Evolutionary conservation across 2,329 filamentous ascomycete species (phyloP).

Genomic region (Helicocarpus griseus): DNA sequence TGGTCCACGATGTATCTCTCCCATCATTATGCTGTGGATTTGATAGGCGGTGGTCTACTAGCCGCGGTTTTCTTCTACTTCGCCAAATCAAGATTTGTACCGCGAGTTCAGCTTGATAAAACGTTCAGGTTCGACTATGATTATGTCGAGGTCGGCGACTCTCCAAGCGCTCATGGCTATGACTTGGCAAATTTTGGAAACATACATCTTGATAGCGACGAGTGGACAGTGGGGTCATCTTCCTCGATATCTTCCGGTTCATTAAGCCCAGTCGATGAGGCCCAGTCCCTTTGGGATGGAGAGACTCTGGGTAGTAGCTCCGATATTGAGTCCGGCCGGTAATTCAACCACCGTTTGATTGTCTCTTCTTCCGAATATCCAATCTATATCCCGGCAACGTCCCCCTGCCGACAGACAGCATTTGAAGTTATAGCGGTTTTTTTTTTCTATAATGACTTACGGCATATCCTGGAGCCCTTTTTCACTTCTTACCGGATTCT

Average conservation of each 20-base stretch:
- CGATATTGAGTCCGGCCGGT: slow-evolving; percentile 32
- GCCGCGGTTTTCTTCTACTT: slow-evolving; percentile 75
- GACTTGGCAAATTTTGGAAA: slow-evolving; percentile 47
- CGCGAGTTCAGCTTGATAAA: slow-evolving; percentile 75
- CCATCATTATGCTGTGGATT: slow-evolving; percentile 91
- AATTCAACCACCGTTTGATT: slow-evolving; percentile 10
- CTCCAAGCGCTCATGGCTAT: slow-evolving; percentile 37
- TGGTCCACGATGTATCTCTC: slow-evolving; percentile 98
- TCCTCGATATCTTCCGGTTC: slow-evolving; percentile 62
- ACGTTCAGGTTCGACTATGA: slow-evolving; percentile 90
- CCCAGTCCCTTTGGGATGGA: slow-evolving; percentile 35
- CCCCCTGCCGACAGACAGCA: slow-evolving; percentile 12
- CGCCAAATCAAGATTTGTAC: slow-evolving; percentile 68
- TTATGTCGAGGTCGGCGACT: slow-evolving; percentile 75
- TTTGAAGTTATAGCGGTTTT: slow-evolving; percentile 14
- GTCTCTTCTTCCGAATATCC: not conserved
- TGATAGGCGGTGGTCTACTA: slow-evolving; percentile 73
- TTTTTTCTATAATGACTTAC: slow-evolving; percentile 23
- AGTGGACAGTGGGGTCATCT: slow-evolving; percentile 82
- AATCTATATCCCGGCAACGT: slow-evolving; percentile 3
- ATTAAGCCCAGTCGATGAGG: slow-evolving; percentile 53
- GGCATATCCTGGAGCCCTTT: slow-evolving; percentile 23
- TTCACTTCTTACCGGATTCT: slow-evolving; percentile 30
- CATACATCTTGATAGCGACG: slow-evolving; percentile 61
- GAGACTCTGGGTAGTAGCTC: slow-evolving; percentile 29